Conservation (phyloP, 2,329 filamentous ascomycete genomes). For the Daldinia eschscholtzii region DNA sequence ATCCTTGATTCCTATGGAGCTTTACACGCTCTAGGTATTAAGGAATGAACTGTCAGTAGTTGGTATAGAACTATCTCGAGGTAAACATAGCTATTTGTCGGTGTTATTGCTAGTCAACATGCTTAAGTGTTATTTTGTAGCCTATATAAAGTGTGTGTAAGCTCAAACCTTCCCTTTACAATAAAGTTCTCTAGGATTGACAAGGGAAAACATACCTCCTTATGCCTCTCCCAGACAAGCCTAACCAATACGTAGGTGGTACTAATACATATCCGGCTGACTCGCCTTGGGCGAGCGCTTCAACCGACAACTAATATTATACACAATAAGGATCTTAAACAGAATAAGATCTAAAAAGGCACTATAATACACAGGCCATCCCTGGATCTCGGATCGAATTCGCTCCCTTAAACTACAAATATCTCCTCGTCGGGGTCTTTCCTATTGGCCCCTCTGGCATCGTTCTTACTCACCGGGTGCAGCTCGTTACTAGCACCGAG, state of each 20-base stretch:
- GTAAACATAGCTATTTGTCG: background rate
- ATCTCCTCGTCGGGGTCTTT: conserved; percentile 9
- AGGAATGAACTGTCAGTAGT: background rate
- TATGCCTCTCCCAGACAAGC: background rate
- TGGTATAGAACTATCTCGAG: background rate
- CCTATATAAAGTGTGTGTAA: background rate
- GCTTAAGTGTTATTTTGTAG: background rate
- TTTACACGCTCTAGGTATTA: background rate
- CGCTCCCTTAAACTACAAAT: conserved; percentile 33
- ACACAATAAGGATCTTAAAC: background rate
- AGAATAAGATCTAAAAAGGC: background rate
- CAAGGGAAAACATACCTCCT: background rate
- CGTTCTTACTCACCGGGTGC: conserved; percentile 17
- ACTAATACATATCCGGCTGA: background rate
- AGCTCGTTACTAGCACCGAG: conserved; percentile 34
- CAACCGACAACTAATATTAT: background rate
- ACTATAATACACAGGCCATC: background rate
- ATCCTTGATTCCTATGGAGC: background rate
- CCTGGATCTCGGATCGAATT: background rate
- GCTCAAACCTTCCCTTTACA: background rate
- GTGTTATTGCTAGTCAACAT: background rate
- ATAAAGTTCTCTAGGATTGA: too few species aligned
- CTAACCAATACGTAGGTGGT: background rate
- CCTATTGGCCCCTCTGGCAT: background rate
- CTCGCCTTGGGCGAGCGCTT: background rate